Evolutionary conservation across 495 filamentous ascomycete species (phyloP).

Genomic region (Talaromyces proteolyticus): DNA sequence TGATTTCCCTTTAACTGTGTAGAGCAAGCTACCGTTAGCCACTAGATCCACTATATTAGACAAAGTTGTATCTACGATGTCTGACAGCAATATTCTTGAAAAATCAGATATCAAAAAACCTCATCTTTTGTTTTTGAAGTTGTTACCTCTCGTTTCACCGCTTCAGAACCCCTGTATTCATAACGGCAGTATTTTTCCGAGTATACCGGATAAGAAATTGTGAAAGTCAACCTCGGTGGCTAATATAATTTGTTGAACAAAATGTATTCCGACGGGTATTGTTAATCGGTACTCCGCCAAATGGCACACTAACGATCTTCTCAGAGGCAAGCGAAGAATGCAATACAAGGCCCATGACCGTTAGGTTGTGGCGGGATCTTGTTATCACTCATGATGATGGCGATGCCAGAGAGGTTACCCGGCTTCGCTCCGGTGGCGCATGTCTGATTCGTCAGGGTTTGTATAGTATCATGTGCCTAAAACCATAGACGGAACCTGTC

Average conservation of each 20-base stretch:
- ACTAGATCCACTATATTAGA: slow-evolving; percentile 65
- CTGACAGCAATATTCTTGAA: slow-evolving; percentile 5
- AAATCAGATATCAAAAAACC: background rate
- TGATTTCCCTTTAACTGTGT: slow-evolving; percentile 64
- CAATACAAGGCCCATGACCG: slow-evolving; percentile 67
- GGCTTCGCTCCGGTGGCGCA: slow-evolving; percentile 77
- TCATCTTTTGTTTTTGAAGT: slow-evolving; percentile 56
- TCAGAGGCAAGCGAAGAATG: slow-evolving; percentile 84
- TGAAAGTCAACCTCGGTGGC: slow-evolving; percentile 88
- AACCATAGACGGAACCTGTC: slow-evolving; percentile 71
- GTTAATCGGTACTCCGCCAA: slow-evolving; percentile 84
- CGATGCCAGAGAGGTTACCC: slow-evolving; percentile 49
- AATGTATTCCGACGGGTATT: slow-evolving; percentile 66
- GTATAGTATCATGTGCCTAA: slow-evolving; percentile 95
- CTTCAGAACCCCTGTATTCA: slow-evolving; percentile 64
- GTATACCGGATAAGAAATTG: slow-evolving; percentile 67
- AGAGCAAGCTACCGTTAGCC: slow-evolving; percentile 73
- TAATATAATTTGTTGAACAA: slow-evolving; percentile 94
- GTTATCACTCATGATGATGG: slow-evolving; percentile 34
- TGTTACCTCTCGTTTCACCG: slow-evolving; percentile 28
- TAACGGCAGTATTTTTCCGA: slow-evolving; percentile 58
- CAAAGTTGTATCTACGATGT: slow-evolving; percentile 70
- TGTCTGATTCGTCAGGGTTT: slow-evolving; percentile 70
- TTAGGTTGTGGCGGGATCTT: slow-evolving; percentile 91
- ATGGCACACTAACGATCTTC: slow-evolving; percentile 83